Evolutionary conservation across 495 filamentous ascomycete genomes (phyloP), one percentile per base, ranked within the genome.

Genomic region (Cudoniella acicularis): DNA sequence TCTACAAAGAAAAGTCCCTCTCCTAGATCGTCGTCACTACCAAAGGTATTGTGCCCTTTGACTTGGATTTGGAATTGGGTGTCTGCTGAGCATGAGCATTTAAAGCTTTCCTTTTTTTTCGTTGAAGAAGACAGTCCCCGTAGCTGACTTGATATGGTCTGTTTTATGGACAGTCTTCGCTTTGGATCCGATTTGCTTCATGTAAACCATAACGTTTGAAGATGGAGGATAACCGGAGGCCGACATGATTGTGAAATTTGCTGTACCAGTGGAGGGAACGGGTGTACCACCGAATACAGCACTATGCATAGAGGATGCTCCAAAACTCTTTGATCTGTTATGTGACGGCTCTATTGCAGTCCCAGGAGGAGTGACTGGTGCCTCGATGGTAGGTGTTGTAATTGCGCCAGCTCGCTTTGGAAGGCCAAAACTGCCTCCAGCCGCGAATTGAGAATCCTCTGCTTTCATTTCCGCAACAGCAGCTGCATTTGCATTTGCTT

Each of bases 1-100:
- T 89, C 89, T 13, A 98, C 86, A 67, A 95, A 92, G 77, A 96
- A 96, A n/a, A 87, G 62, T 0, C 78, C 81, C 64, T 98, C 92
- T 45, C 94, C 94, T 10, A 98, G 77, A 25, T 84, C 78, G 46
- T 87, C 83, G 65, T 96, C 92, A 41, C 81, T 86, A 41, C 89
- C 84, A 65, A 97, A 91, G 2, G 87, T 88, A 61, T 87, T 81
- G 68, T 96, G 89, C 65, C 89, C 85, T 59, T 90, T 88, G 50
- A 92, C 94, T 55, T 86, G 79, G 49, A 99, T 67, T 70, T 89
- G 86, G 76, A 96, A 98, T 69, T 89, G 85, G 42, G 89, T 82
- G 67, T 96, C 94, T 3, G 93, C 85, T 6, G 87, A 83, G 65
- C 89, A 92, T 36, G 79, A 76, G 49, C 91, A 81, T 57, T 83